Evolutionary conservation across 805 yeast genomes (phyloP).

Genomic region (Naumovozyma castellii): DNA sequence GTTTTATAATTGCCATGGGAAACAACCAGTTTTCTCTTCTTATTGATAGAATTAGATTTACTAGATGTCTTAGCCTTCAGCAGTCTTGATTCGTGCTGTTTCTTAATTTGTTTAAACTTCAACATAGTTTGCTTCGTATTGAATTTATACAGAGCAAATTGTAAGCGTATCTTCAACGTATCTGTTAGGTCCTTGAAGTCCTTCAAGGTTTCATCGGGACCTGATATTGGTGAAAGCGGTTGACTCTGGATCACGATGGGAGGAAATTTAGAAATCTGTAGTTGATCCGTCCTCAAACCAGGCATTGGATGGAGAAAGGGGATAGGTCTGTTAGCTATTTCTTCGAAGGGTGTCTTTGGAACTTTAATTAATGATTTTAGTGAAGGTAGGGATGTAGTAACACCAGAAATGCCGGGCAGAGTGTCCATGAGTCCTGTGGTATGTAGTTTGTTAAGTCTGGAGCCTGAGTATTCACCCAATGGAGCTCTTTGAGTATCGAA

Average conservation of each 20-base stretch:
- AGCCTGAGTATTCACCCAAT: conserved; percentile 20
- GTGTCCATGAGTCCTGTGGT: conserved; percentile 1
- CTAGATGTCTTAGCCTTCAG: not conserved
- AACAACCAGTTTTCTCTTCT: conserved; percentile 17
- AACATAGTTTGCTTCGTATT: conserved; percentile 37
- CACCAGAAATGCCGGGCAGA: not conserved
- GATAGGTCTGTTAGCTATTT: not conserved
- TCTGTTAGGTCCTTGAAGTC: conserved; percentile 17
- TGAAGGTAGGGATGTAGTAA: conserved; percentile 12
- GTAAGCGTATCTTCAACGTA: conserved; percentile 38
- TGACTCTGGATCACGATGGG: not conserved
- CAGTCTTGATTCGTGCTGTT: not conserved
- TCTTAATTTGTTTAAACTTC: conserved; percentile 14
- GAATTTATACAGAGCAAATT: conserved; percentile 44
- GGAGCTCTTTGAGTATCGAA: conserved; percentile 18
- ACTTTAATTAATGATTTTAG: conserved; percentile 13
- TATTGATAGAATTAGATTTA: not conserved
- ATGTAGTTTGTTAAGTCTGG: conserved; percentile 15
- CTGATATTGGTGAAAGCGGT: not conserved
- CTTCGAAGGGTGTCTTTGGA: conserved; percentile 1
- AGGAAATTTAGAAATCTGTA: not conserved
- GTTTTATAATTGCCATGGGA: conserved; percentile 24
- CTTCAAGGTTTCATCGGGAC: not conserved
- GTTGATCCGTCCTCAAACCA: not conserved
- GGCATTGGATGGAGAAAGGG: not conserved